Percentiles rank a stretch among this genome's conserved stretches.
phyloP scores from a whole-genome alignment of 2,329 filamentous ascomycete genomes.

The Cladosporium sp. region DNA sequence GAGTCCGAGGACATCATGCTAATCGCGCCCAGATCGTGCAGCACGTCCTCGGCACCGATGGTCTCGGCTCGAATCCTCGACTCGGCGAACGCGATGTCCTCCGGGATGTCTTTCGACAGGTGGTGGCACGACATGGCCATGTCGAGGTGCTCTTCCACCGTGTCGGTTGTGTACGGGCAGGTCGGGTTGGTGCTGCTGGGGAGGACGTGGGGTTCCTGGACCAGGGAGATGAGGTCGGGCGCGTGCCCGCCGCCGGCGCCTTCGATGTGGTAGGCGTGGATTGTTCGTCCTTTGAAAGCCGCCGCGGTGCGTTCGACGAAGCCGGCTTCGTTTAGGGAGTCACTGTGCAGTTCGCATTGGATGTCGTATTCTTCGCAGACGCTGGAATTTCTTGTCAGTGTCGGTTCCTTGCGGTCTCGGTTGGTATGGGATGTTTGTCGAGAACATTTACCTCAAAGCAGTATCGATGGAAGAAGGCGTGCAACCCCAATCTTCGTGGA shows the following conservation, averaged over 20 bases:
- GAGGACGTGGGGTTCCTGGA: constrained; percentile 82
- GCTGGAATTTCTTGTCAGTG: no score
- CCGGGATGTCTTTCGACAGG: constrained; percentile 83
- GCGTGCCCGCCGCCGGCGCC: constrained; percentile 93
- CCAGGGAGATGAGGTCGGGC: constrained; percentile 91
- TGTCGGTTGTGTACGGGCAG: constrained; percentile 84
- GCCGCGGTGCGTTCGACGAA: constrained; percentile 88
- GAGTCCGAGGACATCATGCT: constrained; percentile 97
- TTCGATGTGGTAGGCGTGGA: constrained; percentile 97
- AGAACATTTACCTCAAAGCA: no score
- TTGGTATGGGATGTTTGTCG: no score
- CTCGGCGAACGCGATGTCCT: constrained; percentile 94
- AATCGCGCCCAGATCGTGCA: constrained; percentile 92
- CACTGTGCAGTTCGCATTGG: constrained; percentile 91
- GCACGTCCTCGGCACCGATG: constrained; percentile 92
- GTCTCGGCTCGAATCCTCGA: constrained; percentile 92
- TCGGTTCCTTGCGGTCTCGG: constrained; percentile 85
- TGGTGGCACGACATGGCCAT: constrained; percentile 99
- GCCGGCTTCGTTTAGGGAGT: constrained; percentile 95
- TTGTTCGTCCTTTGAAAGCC: constrained; percentile 78
- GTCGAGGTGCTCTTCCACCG: constrained; percentile 91
- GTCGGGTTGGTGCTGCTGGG: constrained; percentile 92
- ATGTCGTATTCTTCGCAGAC: constrained; percentile 88
- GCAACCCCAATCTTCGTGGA: constrained; percentile 97
- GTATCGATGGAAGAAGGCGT: no score